phyloP scores from a whole-genome alignment of 352 stramenopile genomes.

The Phytophthora megakarya region DNA sequence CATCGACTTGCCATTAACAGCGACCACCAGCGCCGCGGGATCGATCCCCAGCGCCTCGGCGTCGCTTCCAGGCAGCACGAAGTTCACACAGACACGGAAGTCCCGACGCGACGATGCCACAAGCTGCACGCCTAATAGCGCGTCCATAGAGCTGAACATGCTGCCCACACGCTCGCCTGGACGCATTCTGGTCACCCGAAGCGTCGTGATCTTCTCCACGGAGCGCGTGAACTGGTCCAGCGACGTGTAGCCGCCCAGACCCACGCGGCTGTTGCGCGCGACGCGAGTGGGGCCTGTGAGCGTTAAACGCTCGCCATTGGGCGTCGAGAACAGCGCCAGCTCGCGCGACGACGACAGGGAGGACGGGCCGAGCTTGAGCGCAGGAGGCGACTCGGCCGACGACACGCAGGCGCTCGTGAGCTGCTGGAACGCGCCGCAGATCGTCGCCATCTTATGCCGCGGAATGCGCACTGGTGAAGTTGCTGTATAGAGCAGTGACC shows the following conservation, averaged over 20 bases:
- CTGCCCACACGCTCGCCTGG: conserved; percentile 31
- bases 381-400: conserved; percentile 38
- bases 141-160: conserved; percentile 61
- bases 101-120: conserved; percentile 60
- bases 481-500: conserved; percentile 24
- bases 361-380: conserved; percentile 26
- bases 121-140: conserved; percentile 58
- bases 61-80: conserved; percentile 55
- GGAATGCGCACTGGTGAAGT: conserved; percentile 30
- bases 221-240: conserved; percentile 50
- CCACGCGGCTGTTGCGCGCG: conserved; percentile 24
- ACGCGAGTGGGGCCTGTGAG: conserved; percentile 9
- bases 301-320: conserved; percentile 5
- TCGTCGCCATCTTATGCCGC: conserved; percentile 33
- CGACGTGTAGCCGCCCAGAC: conserved; percentile 23
- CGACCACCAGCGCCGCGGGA: conserved; percentile 59
- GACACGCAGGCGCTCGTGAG: conserved; percentile 45
- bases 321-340: conserved; percentile 23
- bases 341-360: conserved; percentile 42
- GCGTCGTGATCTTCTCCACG: conserved; percentile 53
- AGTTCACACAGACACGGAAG: conserved; percentile 72
- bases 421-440: conserved; percentile 51
- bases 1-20: conserved; percentile 60
- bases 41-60: conserved; percentile 58
- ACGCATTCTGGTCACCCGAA: conserved; percentile 44